Evolutionary conservation across 805 yeast species (phyloP).

Genomic region (Metschnikowia hibisci): DNA sequence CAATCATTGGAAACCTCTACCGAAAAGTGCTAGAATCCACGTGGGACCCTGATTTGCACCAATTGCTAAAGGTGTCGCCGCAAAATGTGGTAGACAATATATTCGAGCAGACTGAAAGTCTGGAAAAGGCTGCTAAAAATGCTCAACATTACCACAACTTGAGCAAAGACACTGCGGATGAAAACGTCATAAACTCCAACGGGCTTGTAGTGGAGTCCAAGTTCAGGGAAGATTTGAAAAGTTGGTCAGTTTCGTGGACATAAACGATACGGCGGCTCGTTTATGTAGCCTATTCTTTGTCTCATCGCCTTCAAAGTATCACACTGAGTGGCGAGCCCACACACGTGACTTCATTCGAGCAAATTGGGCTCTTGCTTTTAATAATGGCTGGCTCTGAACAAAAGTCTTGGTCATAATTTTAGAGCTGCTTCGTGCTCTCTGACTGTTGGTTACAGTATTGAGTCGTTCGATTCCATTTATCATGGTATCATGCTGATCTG

Average conservation of each 20-base stretch:
- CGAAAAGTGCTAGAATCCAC: constrained; percentile 53
- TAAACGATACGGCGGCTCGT: constrained; percentile 1
- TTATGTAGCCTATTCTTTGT: not conserved
- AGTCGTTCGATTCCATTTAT: constrained; percentile 1
- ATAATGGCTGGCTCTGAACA: constrained; percentile 11
- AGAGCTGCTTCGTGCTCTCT: not conserved
- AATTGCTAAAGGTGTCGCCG: constrained; percentile 54
- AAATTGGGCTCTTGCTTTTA: constrained; percentile 10
- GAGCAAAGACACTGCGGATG: constrained; percentile 22
- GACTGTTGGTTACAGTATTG: not conserved
- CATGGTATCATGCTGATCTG: not conserved
- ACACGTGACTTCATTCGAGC: constrained; percentile 10
- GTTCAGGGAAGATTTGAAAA: constrained; percentile 34
- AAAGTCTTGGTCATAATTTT: not conserved
- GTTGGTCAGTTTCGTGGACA: constrained; percentile 29
- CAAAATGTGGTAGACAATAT: constrained; percentile 73
- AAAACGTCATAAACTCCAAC: constrained; percentile 24
- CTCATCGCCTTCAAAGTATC: constrained; percentile 7
- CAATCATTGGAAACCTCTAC: constrained; percentile 47
- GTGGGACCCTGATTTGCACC: constrained; percentile 53
- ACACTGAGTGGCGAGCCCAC: constrained; percentile 9
- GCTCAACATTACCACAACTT: constrained; percentile 19
- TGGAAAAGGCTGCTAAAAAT: constrained; percentile 15
- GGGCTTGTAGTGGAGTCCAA: constrained; percentile 42
- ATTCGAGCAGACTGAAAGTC: constrained; percentile 39